Evolutionary conservation across 495 filamentous ascomycete genomes (phyloP), one percentile per base, ranked within the genome.

Genomic region (Penicillium crystallinum): DNA sequence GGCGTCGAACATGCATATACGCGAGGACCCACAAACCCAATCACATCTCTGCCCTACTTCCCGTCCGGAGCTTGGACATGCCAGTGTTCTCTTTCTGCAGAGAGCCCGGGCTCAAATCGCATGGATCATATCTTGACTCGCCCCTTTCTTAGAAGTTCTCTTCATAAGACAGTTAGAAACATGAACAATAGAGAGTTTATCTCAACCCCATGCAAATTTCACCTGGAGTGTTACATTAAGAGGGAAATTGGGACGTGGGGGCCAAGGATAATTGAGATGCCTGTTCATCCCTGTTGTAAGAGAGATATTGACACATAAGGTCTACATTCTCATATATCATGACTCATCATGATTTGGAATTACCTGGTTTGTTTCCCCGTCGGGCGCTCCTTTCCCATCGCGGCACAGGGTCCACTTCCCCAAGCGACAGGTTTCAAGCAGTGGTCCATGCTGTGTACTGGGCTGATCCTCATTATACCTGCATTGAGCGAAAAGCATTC

Each of bases 1-100:
- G 31, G 21, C 22, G 45, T 42, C 14, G 25, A 12, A 31, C 17
- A 6, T 41, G 36, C 47, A 50, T 50, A 41, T 50, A 49, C 47
- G 47, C 38, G 45, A 37, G 30, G 5, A 29, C 30, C 18, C 0
- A 2, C 18, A 15, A 10, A 6, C 29, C n/a, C 18, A 42, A 50
- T 42, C 1, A 10, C 15, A 1, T 34, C 33, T 0, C 12, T 14
- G 29, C 1, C 5, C 4, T 21, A 6, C 2, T 12, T 38, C n/a
- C 14, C 23, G 23, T 19, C 31, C 10, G 11, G 31, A 36, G 31
- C 44, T 46, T 35, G 19, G 30, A 11, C 43, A 23, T 10, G 30
- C n/a, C 39, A 12, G 1, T 31, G 29, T 31, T 31, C 11, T 31
- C 3, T 31, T 31, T 31, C 29, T 31, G 6, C 29, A 31, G 5